Percentiles rank a stretch among this genome's conserved stretches.
Conservation (phyloP, 2,329 filamentous ascomycete species). For the Colletotrichum eleusines region DNA sequence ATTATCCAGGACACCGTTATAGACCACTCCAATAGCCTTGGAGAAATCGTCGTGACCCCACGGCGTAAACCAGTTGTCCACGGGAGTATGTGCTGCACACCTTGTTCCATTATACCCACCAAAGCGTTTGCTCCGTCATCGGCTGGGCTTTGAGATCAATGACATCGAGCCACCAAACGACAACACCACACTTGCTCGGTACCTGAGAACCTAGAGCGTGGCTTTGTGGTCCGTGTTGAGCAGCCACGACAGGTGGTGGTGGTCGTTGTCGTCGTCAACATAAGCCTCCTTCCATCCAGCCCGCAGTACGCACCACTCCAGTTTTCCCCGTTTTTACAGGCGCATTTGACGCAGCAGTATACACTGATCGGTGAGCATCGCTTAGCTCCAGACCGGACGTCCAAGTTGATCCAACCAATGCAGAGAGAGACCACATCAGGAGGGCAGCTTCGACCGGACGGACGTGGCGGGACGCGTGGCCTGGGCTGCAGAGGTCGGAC, state of each 20-base stretch:
- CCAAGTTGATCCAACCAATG: background rate
- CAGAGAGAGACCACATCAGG: background rate
- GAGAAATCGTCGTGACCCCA: too few species aligned
- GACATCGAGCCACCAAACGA: background rate
- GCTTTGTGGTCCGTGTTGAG: background rate
- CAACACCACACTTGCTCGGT: background rate
- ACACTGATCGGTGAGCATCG: background rate
- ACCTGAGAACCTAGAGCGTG: background rate
- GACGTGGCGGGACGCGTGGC: background rate
- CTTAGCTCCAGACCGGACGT: background rate
- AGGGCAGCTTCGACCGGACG: background rate
- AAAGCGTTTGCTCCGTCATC: background rate
- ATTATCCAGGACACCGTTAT: too few species aligned
- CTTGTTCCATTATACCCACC: background rate
- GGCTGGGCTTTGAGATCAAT: background rate
- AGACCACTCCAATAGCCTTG: too few species aligned
- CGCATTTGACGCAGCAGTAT: background rate
- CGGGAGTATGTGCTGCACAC: too few species aligned
- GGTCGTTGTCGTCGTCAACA: background rate
- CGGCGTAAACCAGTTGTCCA: background rate
- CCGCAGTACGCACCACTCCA: background rate
- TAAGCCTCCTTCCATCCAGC: background rate
- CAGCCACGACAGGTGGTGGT: background rate
- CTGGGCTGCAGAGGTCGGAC: background rate
- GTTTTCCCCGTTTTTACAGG: background rate